Evolutionary conservation across 2,329 filamentous ascomycete genomes (phyloP).

Genomic region (Fusarium fracticaudum): DNA sequence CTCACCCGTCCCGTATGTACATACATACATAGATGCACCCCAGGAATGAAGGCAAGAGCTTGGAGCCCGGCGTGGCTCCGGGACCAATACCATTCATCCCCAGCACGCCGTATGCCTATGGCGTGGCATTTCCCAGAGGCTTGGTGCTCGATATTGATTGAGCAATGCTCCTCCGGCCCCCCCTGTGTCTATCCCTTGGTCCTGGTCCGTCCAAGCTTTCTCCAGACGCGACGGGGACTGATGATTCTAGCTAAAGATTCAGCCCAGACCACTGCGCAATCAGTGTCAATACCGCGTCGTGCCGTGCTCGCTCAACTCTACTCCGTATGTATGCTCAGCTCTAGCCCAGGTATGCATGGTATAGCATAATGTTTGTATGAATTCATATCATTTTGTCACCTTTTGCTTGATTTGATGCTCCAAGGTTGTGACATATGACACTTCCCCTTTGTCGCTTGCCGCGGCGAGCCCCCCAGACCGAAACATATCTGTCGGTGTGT

Average conservation of each 20-base stretch:
- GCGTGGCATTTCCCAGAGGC: constrained; percentile 24
- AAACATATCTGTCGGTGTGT: constrained; percentile 27
- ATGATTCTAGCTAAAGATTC: constrained; percentile 8
- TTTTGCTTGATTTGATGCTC: constrained; percentile 26
- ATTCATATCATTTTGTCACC: constrained; percentile 9
- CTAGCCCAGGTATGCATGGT: background rate
- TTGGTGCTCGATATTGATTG: constrained; percentile 18
- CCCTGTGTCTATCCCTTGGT: constrained; percentile 30
- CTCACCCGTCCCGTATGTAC: background rate
- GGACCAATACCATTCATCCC: background rate
- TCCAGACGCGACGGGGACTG: constrained; percentile 27
- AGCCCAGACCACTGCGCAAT: constrained; percentile 26
- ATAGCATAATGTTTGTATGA: background rate
- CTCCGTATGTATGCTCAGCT: background rate
- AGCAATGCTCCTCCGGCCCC: constrained; percentile 6
- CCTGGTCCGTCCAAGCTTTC: constrained; percentile 29
- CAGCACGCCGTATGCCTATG: background rate
- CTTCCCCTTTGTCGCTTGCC: constrained; percentile 24
- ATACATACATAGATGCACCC: constrained; percentile 17
- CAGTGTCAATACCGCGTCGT: constrained; percentile 35
- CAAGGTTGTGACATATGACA: constrained; percentile 28
- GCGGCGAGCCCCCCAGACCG: constrained; percentile 31
- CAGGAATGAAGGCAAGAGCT: constrained; percentile 27
- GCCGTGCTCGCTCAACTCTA: constrained; percentile 19
- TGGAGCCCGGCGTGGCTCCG: constrained; percentile 26